Conservation (phyloP, 1,284 basidiomycete genomes). For the Schizophyllum commune region DNA sequence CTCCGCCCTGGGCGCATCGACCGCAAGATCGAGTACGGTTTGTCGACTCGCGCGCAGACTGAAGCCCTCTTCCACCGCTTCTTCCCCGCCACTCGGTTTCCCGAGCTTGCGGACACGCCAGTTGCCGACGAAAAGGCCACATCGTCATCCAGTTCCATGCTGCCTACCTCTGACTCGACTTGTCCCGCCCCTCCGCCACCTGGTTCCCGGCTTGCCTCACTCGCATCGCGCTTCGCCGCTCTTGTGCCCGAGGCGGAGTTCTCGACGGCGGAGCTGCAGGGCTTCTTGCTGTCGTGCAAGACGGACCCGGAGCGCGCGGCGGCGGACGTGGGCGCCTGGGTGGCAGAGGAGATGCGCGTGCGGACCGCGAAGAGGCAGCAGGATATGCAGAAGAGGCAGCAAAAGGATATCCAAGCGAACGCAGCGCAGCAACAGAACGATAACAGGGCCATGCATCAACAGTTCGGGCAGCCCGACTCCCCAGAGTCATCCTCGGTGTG, state of each 20-base stretch:
- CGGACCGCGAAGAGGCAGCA: constrained; percentile 13
- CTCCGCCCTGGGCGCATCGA: constrained; percentile 16
- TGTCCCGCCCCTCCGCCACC: background rate
- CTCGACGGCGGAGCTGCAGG: constrained; percentile 37
- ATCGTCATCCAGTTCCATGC: too few species aligned
- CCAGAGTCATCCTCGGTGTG: too few species aligned
- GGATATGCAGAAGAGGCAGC: constrained; percentile 11
- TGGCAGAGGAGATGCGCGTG: constrained; percentile 20
- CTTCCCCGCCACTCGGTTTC: constrained; percentile 8
- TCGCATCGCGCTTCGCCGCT: constrained; percentile 25
- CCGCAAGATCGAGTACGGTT: constrained; percentile 10
- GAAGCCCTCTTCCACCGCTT: constrained; percentile 11
- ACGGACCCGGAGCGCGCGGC: constrained; percentile 28
- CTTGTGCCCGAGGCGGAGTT: constrained; percentile 28
- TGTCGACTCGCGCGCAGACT: constrained; percentile 13
- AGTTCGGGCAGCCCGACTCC: too few species aligned
- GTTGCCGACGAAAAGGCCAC: background rate
- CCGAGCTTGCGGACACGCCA: background rate
- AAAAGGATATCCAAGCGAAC: constrained; percentile 10
- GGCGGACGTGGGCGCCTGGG: constrained; percentile 24
- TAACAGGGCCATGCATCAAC: background rate
- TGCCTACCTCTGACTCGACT: background rate
- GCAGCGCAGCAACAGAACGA: background rate
- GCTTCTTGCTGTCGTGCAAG: constrained; percentile 35
- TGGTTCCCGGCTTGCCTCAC: background rate